Evolutionary conservation across 2,329 filamentous ascomycete genomes (phyloP), one percentile per base, ranked within the genome.

Genomic region (Curvularia sp.): DNA sequence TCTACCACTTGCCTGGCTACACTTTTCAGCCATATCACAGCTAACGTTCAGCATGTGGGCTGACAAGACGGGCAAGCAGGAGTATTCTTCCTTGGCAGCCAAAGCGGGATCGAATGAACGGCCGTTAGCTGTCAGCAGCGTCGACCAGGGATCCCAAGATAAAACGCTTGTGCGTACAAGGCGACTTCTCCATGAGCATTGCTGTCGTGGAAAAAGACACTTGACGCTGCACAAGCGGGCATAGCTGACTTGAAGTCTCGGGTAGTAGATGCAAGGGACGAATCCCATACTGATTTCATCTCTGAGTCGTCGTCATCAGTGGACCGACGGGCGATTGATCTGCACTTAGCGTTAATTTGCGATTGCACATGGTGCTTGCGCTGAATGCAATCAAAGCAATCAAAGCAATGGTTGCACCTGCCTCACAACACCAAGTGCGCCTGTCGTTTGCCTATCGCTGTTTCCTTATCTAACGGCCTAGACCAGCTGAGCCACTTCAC

Each of bases 271-370:
- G 25, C n/a, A n/a, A 32, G 18, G 25, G 46, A 38, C 38, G 38
- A 21, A 15, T 34, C 23, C 8, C 25, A 9, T 43, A 47, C 19
- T 38, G 39, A 19, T 19, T n/a, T 32, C 30, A 45, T 50, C 60
- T 54, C 45, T 39, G 49, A 48, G 32, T 57, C 59, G 58, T 66
- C 65, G 63, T 67, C 61, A 65, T 61, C 65, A 38, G 63, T 66
- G 57, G 61, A 56, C 57, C 65, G 57, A 53, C 58, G 57, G 57
- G 54, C 55, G 36, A 53, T 41, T 56, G 58, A 54, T 53, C 45
- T 54, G 27, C 58, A 50, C 50, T 45, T 67, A 64, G 61, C 63
- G 63, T 55, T 53, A 34, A 49, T 58, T 46, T 38, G 47, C 47
- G 15, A 23, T 23, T 49, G 47, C 47, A 48, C 63, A 59, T 57